Percentiles rank a stretch among this genome's conserved stretches.
These are phyloP conservation scores for Claviceps purpurea DNA, from an alignment of 2,329 filamentous ascomycete genomes.

Conservation along the genomic window DNA sequence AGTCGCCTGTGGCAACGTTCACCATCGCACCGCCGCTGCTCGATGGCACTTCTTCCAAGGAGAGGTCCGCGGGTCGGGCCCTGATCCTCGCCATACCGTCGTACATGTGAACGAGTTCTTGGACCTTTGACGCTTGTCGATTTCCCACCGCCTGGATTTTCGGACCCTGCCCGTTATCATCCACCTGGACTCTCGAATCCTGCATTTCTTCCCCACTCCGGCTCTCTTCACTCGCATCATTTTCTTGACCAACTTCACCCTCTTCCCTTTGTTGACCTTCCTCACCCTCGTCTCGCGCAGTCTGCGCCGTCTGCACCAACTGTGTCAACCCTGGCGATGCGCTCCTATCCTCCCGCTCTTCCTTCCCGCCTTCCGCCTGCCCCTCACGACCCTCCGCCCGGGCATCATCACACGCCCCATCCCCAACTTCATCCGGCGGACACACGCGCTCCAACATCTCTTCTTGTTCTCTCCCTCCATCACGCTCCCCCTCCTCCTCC, in stretches of 20 bases:
- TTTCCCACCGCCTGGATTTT: slow-evolving; percentile 4
- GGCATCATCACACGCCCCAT: not conserved
- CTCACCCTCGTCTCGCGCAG: slow-evolving; percentile 5
- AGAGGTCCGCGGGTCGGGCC: not conserved
- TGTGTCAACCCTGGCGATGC: slow-evolving; percentile 9
- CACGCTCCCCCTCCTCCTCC: slow-evolving; percentile 6
- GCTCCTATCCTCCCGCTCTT: not conserved
- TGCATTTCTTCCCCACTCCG: no score
- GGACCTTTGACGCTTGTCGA: slow-evolving; percentile 30
- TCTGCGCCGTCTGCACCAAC: not conserved
- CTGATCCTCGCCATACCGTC: slow-evolving; percentile 27
- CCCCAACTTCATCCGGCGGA: not conserved
- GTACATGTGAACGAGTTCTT: slow-evolving; percentile 36
- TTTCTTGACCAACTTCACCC: no score
- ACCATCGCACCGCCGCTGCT: not conserved
- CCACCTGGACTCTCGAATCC: no score
- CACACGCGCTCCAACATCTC: not conserved
- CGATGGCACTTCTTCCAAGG: not conserved
- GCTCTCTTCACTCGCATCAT: no score
- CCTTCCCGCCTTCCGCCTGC: not conserved
- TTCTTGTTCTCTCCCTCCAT: not conserved
- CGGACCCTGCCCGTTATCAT: no score
- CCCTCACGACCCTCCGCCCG: not conserved
- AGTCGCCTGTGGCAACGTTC: not conserved
- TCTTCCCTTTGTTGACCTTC: not conserved